phyloP scores from a whole-genome alignment of 306 rosid genomes.

The Crataegus laevigata region DNA sequence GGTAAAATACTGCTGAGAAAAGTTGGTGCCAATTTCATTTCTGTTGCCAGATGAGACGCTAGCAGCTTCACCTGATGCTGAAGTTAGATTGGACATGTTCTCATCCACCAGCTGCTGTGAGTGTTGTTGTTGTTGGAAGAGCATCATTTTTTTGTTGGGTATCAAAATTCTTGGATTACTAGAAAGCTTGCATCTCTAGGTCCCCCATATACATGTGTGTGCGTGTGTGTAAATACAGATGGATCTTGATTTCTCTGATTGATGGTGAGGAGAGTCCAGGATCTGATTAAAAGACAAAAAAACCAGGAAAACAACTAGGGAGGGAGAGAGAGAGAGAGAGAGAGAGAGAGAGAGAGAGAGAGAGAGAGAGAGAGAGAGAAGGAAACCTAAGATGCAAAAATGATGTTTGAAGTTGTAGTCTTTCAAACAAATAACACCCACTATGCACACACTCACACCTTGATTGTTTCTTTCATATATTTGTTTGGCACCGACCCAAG shows the following conservation, averaged over 20 bases:
- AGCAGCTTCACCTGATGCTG: conserved; percentile 78
- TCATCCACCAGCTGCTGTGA: conserved; percentile 44
- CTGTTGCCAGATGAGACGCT: conserved; percentile 83
- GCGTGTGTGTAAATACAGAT: conserved; percentile 1
- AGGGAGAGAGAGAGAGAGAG: no score
- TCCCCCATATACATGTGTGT: conserved; percentile 15
- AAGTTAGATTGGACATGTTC: conserved; percentile 84
- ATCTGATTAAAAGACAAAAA: conserved; percentile 29
- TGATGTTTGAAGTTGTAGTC: conserved; percentile 9
- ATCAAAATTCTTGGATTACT: conserved; percentile 12
- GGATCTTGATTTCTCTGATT: conserved; percentile 44
- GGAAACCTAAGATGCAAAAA: conserved; percentile 19
- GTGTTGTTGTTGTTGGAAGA: conserved; percentile 46
- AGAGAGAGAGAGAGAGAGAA: conserved; percentile 1
- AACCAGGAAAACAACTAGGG: conserved; percentile 11
- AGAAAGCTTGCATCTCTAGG: conserved; percentile 12
- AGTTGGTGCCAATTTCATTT: conserved; percentile 44
- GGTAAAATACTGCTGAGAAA: conserved; percentile 38
- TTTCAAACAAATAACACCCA: conserved; percentile 18
- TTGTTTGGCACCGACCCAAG: conserved; percentile 75
- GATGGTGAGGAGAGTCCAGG: conserved; percentile 18
- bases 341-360: conserved; percentile 1
- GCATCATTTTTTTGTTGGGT: conserved; percentile 29
- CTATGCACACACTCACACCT: conserved; percentile 17
- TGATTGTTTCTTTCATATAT: conserved; percentile 33